These are phyloP conservation scores for Blastocystis sp. DNA, from an alignment of 352 stramenopile genomes.

Conservation along the genomic window DNA sequence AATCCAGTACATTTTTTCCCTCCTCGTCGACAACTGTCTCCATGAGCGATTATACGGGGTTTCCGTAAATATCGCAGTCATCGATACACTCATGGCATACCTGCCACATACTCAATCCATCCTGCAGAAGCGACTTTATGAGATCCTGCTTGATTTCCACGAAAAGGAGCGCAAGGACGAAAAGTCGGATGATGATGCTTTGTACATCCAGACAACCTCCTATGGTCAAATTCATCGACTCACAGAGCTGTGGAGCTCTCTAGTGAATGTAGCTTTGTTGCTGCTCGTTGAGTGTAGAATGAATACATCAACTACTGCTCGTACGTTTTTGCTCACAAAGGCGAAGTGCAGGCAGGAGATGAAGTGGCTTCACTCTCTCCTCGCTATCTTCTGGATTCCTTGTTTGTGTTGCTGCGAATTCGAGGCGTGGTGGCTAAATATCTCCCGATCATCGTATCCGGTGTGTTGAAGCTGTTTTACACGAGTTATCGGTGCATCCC, in stretches of 20 bases:
- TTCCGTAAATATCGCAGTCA: conserved; percentile 12
- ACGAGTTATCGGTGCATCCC: background rate
- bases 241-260: background rate
- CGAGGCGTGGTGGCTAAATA: conserved; percentile 14
- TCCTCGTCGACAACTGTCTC: background rate
- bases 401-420: background rate
- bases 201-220: background rate
- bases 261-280: background rate
- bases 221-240: conserved; percentile 48
- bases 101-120: background rate
- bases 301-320: conserved; percentile 5
- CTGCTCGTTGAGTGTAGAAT: background rate
- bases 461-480: conserved; percentile 37
- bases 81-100: background rate
- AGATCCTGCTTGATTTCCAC: conserved; percentile 3
- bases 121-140: background rate
- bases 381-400: background rate
- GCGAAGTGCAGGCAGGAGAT: background rate
- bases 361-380: background rate
- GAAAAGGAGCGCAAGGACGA: background rate
- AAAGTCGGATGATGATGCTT: background rate
- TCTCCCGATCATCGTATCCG: background rate
- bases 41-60: conserved; percentile 31
- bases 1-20: background rate
- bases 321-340: background rate